Evolutionary conservation across 768 basidiomycete species (phyloP).

Genomic region (Boletales sp.): DNA sequence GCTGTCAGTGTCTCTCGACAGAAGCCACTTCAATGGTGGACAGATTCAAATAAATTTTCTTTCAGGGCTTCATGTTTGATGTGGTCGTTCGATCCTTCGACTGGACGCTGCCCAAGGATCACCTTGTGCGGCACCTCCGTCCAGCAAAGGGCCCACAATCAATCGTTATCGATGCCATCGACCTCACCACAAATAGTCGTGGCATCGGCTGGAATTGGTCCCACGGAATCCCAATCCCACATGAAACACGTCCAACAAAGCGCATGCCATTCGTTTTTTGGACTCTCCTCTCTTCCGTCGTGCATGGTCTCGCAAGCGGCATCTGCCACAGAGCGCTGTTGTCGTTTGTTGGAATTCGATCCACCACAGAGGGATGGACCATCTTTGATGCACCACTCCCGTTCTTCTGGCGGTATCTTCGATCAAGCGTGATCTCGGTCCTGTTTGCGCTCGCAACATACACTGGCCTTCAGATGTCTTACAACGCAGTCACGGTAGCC

Average conservation of each 20-base stretch:
- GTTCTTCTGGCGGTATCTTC: constrained; percentile 22
- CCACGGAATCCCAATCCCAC: constrained; percentile 20
- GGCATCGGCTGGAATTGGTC: constrained; percentile 63
- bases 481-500: background rate
- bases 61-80: background rate
- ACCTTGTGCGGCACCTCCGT: background rate
- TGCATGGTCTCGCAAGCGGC: constrained; percentile 41
- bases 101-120: background rate
- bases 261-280: constrained; percentile 33
- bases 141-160: background rate
- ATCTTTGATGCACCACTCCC: constrained; percentile 32
- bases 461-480: constrained; percentile 35
- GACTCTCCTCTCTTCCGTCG: constrained; percentile 32
- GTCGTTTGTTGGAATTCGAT: constrained; percentile 26
- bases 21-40: too few species aligned
- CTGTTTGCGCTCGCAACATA: constrained; percentile 44
- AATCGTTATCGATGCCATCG: background rate
- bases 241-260: constrained; percentile 40
- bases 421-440: constrained; percentile 42
- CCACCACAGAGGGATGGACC: constrained; percentile 19
- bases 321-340: constrained; percentile 44
- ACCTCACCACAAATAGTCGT: constrained; percentile 29
- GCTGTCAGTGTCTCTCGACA: too few species aligned
- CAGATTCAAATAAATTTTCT: too few species aligned
- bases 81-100: background rate